phyloP scores from a whole-genome alignment of 495 filamentous ascomycete genomes.

The Penicillium diatomitis region DNA sequence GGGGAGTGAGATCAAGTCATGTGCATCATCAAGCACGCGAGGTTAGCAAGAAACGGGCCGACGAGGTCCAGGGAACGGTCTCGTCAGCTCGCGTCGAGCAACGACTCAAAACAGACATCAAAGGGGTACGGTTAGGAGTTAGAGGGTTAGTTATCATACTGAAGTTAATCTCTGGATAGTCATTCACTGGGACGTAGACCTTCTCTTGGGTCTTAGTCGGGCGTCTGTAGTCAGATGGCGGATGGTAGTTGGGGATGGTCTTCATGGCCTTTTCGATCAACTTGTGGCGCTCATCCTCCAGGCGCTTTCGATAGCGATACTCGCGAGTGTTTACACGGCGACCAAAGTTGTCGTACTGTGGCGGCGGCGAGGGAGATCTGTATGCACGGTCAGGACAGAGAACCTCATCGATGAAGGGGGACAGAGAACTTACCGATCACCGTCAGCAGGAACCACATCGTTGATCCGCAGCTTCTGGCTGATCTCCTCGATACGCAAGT shows the following conservation, averaged over 20 bases:
- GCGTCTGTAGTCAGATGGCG: conserved; percentile 92
- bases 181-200: conserved; percentile 99
- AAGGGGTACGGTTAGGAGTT: conserved; percentile 59
- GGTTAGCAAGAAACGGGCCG: conserved; percentile 52
- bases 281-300: conserved; percentile 98
- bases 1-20: conserved; percentile 14
- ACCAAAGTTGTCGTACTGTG: conserved; percentile 98
- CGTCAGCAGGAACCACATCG: conserved; percentile 92
- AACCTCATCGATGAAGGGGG: neutral
- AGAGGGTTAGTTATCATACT: conserved; percentile 99
- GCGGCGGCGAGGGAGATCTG: conserved; percentile 90
- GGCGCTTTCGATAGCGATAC: conserved; percentile 90
- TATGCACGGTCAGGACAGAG: conserved; percentile 8
- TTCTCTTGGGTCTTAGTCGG: conserved; percentile 99
- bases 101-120: conserved; percentile 38
- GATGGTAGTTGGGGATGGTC: conserved; percentile 95
- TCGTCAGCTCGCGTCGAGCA: conserved; percentile 42
- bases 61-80: conserved; percentile 25
- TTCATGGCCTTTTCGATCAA: conserved; percentile 97
- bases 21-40: conserved; percentile 36
- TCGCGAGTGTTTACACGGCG: conserved; percentile 97
- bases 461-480: conserved; percentile 98
- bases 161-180: conserved; percentile 99
- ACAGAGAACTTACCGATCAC: conserved; percentile 62
- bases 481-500: conserved; percentile 95